Conservation (phyloP, 73 alveolate species). For the Paramecium caudatum region DNA sequence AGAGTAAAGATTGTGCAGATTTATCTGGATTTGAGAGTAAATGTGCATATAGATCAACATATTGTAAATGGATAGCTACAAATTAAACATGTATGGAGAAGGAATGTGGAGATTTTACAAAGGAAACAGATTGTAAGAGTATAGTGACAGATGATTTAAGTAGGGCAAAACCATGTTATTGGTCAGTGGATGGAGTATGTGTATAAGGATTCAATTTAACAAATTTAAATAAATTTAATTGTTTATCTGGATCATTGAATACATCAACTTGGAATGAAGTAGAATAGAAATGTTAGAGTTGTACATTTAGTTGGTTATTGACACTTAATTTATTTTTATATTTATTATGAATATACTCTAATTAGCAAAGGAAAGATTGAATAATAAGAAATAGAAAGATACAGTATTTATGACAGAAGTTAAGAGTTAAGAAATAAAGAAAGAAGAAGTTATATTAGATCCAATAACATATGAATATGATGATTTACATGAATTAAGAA, state of each 20-base stretch:
- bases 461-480: conserved; percentile 14
- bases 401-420: background rate
- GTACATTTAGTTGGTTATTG: background rate
- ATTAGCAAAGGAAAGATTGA: conserved; percentile 5
- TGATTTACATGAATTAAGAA: background rate
- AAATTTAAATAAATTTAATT: conserved; percentile 15
- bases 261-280: conserved; percentile 50
- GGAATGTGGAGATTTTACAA: conserved; percentile 33
- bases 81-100: conserved; percentile 15
- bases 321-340: background rate
- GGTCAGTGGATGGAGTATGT: conserved; percentile 5
- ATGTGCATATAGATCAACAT: background rate
- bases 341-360: background rate
- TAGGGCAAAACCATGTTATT: background rate
- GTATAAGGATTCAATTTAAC: background rate
- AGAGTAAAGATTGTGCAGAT: conserved; percentile 18
- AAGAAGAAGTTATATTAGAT: background rate
- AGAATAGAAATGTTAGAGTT: conserved; percentile 38
- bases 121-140: conserved; percentile 31
- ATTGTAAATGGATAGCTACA: conserved; percentile 22
- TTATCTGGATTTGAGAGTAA: background rate
- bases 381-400: background rate
- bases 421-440: background rate
- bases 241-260: conserved; percentile 7
- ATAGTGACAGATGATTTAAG: conserved; percentile 40